Percentiles rank a stretch among this genome's conserved stretches.
Evolutionary conservation across 2,329 filamentous ascomycete genomes (phyloP).

Genomic region (Clarireedia homoeocarpa): DNA sequence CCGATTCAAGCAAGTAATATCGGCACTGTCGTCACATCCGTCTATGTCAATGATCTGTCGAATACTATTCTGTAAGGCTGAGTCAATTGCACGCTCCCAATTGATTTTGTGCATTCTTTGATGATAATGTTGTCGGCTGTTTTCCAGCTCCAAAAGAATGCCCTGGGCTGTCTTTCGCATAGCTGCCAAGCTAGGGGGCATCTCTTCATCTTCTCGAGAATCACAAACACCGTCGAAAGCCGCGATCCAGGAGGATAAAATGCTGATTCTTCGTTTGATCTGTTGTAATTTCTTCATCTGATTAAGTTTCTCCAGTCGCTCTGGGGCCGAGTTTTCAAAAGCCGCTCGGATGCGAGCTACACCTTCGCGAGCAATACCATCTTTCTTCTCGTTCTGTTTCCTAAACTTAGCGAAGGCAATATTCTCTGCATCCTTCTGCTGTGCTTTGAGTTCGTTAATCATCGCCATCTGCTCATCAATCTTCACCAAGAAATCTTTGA

Average conservation of each 20-base stretch:
- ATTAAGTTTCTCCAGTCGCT: slow-evolving; percentile 70
- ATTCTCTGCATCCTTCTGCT: slow-evolving; percentile 82
- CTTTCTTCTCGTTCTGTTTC: slow-evolving; percentile 82
- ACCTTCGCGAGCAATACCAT: slow-evolving; percentile 67
- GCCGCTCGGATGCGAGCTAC: slow-evolving; percentile 71
- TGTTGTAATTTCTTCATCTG: slow-evolving; percentile 77
- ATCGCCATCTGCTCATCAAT: slow-evolving; percentile 97
- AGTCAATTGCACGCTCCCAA: slow-evolving; percentile 84
- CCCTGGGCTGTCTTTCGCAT: slow-evolving; percentile 86
- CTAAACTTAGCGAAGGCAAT: slow-evolving; percentile 81
- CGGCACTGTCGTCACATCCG: slow-evolving; percentile 53
- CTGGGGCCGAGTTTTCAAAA: slow-evolving; percentile 70
- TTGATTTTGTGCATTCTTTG: slow-evolving; percentile 71
- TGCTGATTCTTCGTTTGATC: slow-evolving; percentile 74
- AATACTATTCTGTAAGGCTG: slow-evolving; percentile 78
- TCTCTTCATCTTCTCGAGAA: slow-evolving; percentile 58
- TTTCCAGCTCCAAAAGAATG: slow-evolving; percentile 81
- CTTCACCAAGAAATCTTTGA: slow-evolving; percentile 98
- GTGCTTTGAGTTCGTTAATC: slow-evolving; percentile 90
- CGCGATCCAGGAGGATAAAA: slow-evolving; percentile 87
- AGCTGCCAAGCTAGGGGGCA: slow-evolving; percentile 60
- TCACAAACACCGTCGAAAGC: slow-evolving; percentile 83
- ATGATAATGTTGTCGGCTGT: slow-evolving; percentile 83
- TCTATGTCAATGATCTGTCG: slow-evolving; percentile 70
- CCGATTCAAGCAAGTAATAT: slow-evolving; percentile 63